A percentile compares a stretch with the other conserved stretches of the same genome.
Evolutionary conservation across 495 filamentous ascomycete species (phyloP).

Genomic region (Tuber magnatum): DNA sequence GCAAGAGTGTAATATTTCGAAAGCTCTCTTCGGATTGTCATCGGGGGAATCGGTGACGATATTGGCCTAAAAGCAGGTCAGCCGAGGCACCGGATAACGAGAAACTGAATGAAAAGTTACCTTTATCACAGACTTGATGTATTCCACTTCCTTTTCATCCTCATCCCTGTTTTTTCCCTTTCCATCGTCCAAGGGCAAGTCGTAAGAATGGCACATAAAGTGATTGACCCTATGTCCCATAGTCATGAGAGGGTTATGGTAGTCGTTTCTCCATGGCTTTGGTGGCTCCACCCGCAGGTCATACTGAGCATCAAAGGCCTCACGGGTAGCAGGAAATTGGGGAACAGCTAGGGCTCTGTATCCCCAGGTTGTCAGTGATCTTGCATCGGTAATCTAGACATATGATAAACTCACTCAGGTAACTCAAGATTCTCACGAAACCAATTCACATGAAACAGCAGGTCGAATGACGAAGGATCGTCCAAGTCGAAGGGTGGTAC

Average conservation of each 20-base stretch:
- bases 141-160: slow-evolving; percentile 42
- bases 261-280: slow-evolving; percentile 42
- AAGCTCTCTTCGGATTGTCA: slow-evolving; percentile 38
- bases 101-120: slow-evolving; percentile 8
- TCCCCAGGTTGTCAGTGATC: slow-evolving; percentile 5
- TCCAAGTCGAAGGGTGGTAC: slow-evolving; percentile 66
- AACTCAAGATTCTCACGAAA: slow-evolving; percentile 49
- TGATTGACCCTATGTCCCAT: slow-evolving; percentile 41
- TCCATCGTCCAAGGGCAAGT: slow-evolving; percentile 30
- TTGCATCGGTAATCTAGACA: slow-evolving; percentile 35
- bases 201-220: slow-evolving; percentile 44
- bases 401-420: slow-evolving; percentile 39
- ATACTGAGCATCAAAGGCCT: slow-evolving; percentile 49
- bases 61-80: slow-evolving; percentile 32
- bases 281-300: slow-evolving; percentile 43
- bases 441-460: slow-evolving; percentile 71
- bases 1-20: slow-evolving; percentile 34
- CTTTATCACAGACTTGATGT: slow-evolving; percentile 41
- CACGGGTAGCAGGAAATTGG: slow-evolving; percentile 49
- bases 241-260: slow-evolving; percentile 36
- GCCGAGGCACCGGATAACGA: not conserved
- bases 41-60: slow-evolving; percentile 37
- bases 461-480: slow-evolving; percentile 66
- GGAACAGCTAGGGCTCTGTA: slow-evolving; percentile 41
- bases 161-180: slow-evolving; percentile 35